These are phyloP conservation scores for Lactuca saligna DNA, from an alignment of 129 eudicot genomes.

Conservation along the genomic window DNA sequence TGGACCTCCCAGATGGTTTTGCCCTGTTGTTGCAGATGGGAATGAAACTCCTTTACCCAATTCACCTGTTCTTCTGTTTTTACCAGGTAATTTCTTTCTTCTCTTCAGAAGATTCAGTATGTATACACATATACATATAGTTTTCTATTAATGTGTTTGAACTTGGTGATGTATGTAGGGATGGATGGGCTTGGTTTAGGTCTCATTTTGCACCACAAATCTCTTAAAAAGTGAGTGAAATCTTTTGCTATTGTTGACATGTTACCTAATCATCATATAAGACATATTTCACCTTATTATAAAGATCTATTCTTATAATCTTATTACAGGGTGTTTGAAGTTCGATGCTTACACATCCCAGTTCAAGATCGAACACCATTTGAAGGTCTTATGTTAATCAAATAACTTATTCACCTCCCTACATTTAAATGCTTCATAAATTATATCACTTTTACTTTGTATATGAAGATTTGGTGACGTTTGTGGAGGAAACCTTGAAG, in stretches of 20 bases:
- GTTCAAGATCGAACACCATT: conserved; percentile 83
- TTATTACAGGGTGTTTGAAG: conserved; percentile 73
- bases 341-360: conserved; percentile 89
- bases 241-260: neutral
- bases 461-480: conserved; percentile 55
- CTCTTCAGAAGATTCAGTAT: too few relatives aligned
- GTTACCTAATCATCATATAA: conserved; percentile 6
- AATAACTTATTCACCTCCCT: too few relatives aligned
- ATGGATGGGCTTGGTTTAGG: conserved; percentile 98
- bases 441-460: conserved; percentile 12
- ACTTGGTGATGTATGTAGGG: conserved; percentile 46
- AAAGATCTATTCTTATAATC: conserved; percentile 20
- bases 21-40: conserved; percentile 63
- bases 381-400: conserved; percentile 46
- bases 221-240: conserved; percentile 80
- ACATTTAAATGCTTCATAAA: neutral
- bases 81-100: conserved; percentile 58
- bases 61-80: conserved; percentile 81
- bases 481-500: conserved; percentile 71
- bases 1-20: conserved; percentile 94
- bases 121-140: too few relatives aligned
- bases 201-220: conserved; percentile 78
- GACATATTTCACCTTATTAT: conserved; percentile 15
- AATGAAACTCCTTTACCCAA: conserved; percentile 44
- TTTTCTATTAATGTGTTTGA: neutral